These are phyloP conservation scores for Colletotrichum sidae DNA, from an alignment of 2,329 filamentous ascomycete genomes.

Conservation along the genomic window DNA sequence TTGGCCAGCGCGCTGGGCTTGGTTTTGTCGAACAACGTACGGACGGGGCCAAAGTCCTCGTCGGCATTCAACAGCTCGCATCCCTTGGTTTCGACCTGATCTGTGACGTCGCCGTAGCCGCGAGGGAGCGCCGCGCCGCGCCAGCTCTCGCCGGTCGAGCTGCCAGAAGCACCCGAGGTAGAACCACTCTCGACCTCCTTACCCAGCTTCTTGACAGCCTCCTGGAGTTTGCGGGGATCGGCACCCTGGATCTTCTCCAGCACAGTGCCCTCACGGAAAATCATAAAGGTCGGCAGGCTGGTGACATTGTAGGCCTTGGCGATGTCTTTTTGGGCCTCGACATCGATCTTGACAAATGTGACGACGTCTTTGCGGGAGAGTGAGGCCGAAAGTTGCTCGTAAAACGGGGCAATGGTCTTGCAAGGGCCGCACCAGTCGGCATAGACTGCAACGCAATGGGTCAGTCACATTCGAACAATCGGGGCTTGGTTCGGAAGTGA, in stretches of 20 bases:
- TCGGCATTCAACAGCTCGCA: conserved; percentile 91
- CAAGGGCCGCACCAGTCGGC: conserved; percentile 89
- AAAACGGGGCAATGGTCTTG: conserved; percentile 85
- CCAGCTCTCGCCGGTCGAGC: conserved; percentile 69
- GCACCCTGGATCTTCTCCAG: conserved; percentile 80
- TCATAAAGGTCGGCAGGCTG: conserved; percentile 89
- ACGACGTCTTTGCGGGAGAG: conserved; percentile 79
- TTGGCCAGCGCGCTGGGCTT: conserved; percentile 75
- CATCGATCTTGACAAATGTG: conserved; percentile 90
- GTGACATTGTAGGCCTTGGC: conserved; percentile 79
- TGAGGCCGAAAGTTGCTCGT: conserved; percentile 78
- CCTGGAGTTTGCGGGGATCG: conserved; percentile 76
- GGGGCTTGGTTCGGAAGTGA: background rate
- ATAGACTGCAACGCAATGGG: conserved; percentile 71
- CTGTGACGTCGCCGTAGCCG: conserved; percentile 86
- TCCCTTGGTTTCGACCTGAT: conserved; percentile 81
- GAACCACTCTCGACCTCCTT: conserved; percentile 65
- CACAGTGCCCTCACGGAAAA: conserved; percentile 80
- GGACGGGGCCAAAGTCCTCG: conserved; percentile 77
- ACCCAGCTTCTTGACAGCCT: conserved; percentile 77
- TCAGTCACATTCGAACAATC: conserved; percentile 40
- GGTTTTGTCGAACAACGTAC: conserved; percentile 76
- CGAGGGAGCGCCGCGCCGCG: conserved; percentile 79
- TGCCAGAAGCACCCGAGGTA: conserved; percentile 54
- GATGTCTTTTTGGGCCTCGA: conserved; percentile 80